These are phyloP conservation scores for Tetradesmus lagerheimii DNA, from an alignment of 139 green algal species.

Conservation along the genomic window DNA sequence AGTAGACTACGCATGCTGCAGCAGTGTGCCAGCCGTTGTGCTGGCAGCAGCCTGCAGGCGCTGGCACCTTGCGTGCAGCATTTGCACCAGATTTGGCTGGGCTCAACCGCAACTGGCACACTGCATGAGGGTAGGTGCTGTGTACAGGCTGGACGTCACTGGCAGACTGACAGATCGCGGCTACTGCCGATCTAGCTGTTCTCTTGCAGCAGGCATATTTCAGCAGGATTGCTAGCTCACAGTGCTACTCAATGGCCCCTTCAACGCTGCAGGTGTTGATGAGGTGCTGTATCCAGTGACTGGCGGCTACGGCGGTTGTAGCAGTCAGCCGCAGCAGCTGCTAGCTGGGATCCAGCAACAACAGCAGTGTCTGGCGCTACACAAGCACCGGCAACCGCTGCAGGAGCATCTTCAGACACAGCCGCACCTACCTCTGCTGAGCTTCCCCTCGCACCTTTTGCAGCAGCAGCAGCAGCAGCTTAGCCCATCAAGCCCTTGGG, in stretches of 20 bases:
- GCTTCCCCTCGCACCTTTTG: background rate
- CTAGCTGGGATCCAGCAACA: background rate
- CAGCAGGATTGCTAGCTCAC: no score
- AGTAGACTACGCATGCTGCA: background rate
- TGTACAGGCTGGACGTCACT: background rate
- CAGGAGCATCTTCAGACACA: background rate
- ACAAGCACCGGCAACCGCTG: background rate
- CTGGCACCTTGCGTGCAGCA: background rate
- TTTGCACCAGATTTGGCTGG: background rate
- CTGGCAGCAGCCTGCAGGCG: background rate
- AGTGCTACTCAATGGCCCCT: no score
- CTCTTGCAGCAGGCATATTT: background rate
- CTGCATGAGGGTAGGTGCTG: background rate
- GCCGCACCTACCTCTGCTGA: background rate
- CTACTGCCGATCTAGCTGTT: background rate
- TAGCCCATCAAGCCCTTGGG: background rate
- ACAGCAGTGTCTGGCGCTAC: background rate
- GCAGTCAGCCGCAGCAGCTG: slow-evolving; percentile 24
- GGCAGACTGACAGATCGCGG: background rate
- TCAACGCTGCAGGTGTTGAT: background rate
- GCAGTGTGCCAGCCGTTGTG: background rate
- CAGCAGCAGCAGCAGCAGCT: background rate
- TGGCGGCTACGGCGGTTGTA: background rate
- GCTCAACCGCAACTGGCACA: background rate
- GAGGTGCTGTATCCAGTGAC: background rate